These are phyloP conservation scores for Raddia distichophylla DNA, from an alignment of 176 grass and related monocot genomes.

Conservation along the genomic window DNA sequence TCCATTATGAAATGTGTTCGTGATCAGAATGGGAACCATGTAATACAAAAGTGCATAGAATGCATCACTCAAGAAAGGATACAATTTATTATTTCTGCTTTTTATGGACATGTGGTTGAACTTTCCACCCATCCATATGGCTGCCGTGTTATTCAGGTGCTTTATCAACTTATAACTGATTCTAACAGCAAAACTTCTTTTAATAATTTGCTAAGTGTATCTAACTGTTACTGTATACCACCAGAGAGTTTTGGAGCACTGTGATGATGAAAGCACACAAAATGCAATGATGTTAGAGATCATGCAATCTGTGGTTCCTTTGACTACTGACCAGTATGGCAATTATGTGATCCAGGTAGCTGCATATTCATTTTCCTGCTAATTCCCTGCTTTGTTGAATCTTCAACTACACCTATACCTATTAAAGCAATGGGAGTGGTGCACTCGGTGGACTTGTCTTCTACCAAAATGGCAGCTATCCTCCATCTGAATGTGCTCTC, in stretches of 20 bases:
- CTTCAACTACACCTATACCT: neutral
- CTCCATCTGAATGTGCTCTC: constrained; percentile 6
- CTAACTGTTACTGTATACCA: constrained; percentile 30
- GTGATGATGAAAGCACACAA: constrained; percentile 83
- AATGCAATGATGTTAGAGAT: constrained; percentile 95
- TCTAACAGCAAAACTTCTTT: neutral
- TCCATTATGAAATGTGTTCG: constrained; percentile 86
- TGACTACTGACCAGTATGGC: constrained; percentile 94
- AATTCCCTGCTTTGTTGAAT: constrained; percentile 15
- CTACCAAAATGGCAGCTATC: neutral
- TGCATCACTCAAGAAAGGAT: constrained; percentile 84
- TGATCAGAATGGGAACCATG: constrained; percentile 99
- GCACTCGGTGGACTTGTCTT: neutral
- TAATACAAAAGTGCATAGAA: constrained; percentile 98
- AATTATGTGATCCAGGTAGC: constrained; percentile 98
- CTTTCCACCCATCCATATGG: constrained; percentile 98
- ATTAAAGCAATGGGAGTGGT: constrained; percentile 15
- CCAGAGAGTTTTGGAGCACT: constrained; percentile 96
- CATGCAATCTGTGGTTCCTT: constrained; percentile 73
- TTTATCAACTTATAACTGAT: constrained; percentile 6
- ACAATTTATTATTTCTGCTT: constrained; percentile 76
- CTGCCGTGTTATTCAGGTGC: constrained; percentile 96
- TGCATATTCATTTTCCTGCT: constrained; percentile 27
- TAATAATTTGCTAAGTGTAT: constrained; percentile 16
- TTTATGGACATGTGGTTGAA: constrained; percentile 84